Evolutionary conservation across 352 stramenopile species (phyloP), one percentile per base, ranked within the genome.

Genomic region (Phytophthora chlamydospora): DNA sequence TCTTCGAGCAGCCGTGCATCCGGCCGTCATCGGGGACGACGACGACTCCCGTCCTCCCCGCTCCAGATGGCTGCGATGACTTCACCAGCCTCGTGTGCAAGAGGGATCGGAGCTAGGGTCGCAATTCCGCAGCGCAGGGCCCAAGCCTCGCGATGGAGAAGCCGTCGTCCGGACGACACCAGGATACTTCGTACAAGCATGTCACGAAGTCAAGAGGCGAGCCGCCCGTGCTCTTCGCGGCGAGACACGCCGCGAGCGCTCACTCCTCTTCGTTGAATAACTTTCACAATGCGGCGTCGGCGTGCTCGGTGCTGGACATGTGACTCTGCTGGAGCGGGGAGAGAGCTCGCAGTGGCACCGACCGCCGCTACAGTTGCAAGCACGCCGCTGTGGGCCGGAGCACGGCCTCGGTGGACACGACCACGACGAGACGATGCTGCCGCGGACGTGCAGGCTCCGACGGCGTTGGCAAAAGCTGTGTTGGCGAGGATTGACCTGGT

Each of bases 211-310:
- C n/a, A n/a, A n/a, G n/a, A 43, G 32, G 6, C n/a, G 42, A 39
- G 50, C 10, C 41, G 60, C 45, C 51, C 45, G 29, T 48, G 48
- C 62, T 70, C 62, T 70, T 40, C 42, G 13, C 62, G 12, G 19
- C 55, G 55, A 43, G 62, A 70, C 62, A 66, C 61, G 49, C 46
- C 24, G 24, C 35, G 21, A 19, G 27, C 43, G n/a, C 13, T 19
- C 39, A 11, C 48, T 49, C 11, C 47, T 58, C 39, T 58, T 50
- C 39, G 21, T 24, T 24, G 21, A 24, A 24, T 24, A 24, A 3
- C 21, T 3, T 24, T 24, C 21, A 24, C 21, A 24, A 24, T 24
- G 41, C 56, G 32, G 12, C 36, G 34, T 14, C 27, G 42, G 32
- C 31, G 36, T 10, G 27, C 29, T 39, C 35, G 34, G 39, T 42